Evolutionary conservation across 768 basidiomycete species (phyloP), one percentile per base, ranked within the genome.

Genomic region (Terana coerulea): DNA sequence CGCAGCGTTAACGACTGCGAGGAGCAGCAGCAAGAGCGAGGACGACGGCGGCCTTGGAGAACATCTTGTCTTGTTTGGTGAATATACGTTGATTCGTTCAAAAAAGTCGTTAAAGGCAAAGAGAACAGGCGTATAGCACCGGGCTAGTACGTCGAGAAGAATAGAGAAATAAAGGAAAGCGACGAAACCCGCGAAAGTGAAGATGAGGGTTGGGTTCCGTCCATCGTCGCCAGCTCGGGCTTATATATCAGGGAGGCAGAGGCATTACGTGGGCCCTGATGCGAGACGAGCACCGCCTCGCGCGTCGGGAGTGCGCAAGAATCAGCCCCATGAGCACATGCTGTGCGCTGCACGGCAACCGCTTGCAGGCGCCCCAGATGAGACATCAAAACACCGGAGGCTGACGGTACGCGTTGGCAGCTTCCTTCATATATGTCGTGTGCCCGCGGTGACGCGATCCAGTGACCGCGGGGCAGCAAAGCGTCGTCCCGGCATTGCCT

Each of bases 91-190:
- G 28, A 14, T 34, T 47, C 21, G 34, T 40, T 28, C 26, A 42
- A 43, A n/a, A n/a, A 29, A 36, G 36, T 42, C 26, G 48, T 29
- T 45, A 53, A 40, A 29, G 21, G 40, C 17, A 17, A 43, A 55
- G 33, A 17, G 35, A 48, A 29, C 3, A 28, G 22, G 26, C 26
- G 30, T 31, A 35, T 43, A 61, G 62, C 60, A 58, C 62, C 62
- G 49, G 62, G 62, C 62, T 59, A 53, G 15, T 34, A 39, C 19
- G 51, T 34, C 19, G 49, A 15, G 45, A 54, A 46, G 45, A 42
- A 49, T 40, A 49, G 37, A 43, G 41, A 56, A 42, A 57, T 48
- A 24, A 29, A 46, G 12, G 43, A 46, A 50, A 2, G 45, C 30
- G 47, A 50, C 45, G 47, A 34, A 29, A 55, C 57, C 53, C 52